A percentile compares a stretch with the other conserved stretches of the same genome.
These are phyloP conservation scores for Arthrobotrys megalospora DNA, from an alignment of 2,329 filamentous ascomycete genomes.

Conservation along the genomic window DNA sequence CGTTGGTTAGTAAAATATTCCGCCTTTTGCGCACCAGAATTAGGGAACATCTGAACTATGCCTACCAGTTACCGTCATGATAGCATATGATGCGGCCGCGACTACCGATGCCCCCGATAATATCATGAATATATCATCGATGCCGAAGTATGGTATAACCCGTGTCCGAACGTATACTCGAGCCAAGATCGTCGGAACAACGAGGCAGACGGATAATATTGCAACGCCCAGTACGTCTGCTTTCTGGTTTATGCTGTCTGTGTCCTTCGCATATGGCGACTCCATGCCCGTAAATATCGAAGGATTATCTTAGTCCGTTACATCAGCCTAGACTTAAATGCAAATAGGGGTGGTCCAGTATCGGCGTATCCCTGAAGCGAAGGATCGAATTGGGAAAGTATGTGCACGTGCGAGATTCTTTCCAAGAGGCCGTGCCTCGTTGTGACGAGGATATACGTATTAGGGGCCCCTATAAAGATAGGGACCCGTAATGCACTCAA, in stretches of 20 bases:
- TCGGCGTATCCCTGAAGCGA: too few species aligned
- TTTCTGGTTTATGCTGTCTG: slow-evolving; percentile 28
- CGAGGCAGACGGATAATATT: slow-evolving; percentile 25
- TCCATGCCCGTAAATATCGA: slow-evolving; percentile 14
- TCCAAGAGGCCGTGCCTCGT: too few species aligned
- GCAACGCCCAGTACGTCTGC: slow-evolving; percentile 24
- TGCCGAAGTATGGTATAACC: slow-evolving; percentile 45
- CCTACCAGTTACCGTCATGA: slow-evolving; percentile 32
- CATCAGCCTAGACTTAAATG: slow-evolving; percentile 6
- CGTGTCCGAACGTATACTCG: slow-evolving; percentile 41
- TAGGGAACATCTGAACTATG: too few species aligned
- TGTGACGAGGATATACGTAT: too few species aligned
- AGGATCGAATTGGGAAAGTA: too few species aligned
- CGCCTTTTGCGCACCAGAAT: background rate
- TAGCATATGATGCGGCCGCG: slow-evolving; percentile 14
- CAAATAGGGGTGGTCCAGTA: too few species aligned
- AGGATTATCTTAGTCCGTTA: background rate
- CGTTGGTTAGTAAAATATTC: background rate
- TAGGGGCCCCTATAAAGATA: too few species aligned
- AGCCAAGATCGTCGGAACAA: slow-evolving; percentile 33
- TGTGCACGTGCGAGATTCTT: too few species aligned
- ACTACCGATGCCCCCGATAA: slow-evolving; percentile 34
- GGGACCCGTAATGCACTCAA: too few species aligned
- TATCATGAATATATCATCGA: slow-evolving; percentile 54
- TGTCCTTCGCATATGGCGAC: background rate